phyloP scores from a whole-genome alignment of 2,329 filamentous ascomycete species.

The Aspergillus ustus region DNA sequence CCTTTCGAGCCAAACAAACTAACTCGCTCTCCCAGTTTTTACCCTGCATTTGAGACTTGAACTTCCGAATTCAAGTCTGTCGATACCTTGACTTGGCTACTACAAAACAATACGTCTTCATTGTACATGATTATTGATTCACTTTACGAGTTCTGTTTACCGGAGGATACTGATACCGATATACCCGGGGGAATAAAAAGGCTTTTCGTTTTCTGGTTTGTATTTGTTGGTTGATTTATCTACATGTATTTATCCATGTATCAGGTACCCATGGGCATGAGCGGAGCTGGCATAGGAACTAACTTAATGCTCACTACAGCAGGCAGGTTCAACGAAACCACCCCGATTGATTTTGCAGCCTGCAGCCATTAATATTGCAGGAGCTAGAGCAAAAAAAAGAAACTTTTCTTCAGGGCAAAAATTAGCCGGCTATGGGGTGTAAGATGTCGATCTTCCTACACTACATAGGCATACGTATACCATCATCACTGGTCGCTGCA shows the following conservation, averaged over 20 bases:
- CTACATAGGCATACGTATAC: background rate
- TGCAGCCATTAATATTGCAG: no score
- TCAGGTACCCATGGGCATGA: background rate
- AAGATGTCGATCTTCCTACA: background rate
- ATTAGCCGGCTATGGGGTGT: no score
- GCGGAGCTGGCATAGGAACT: slow-evolving; percentile 4
- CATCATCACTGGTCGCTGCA: no score
- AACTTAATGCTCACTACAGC: no score
- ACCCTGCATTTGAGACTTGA: slow-evolving; percentile 48
- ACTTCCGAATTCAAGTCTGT: background rate
- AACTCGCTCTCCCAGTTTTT: slow-evolving; percentile 41
- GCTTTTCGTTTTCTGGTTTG: slow-evolving; percentile 8
- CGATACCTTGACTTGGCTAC: background rate
- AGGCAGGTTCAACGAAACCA: no score
- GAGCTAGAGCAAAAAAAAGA: no score
- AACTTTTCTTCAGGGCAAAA: no score
- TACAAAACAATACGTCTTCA: background rate
- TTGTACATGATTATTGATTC: slow-evolving; percentile 10
- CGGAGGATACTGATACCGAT: slow-evolving; percentile 2
- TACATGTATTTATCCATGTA: background rate
- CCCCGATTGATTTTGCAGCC: no score
- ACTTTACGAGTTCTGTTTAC: background rate
- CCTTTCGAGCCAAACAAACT: no score
- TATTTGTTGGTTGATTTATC: slow-evolving; percentile 8
- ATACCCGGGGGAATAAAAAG: slow-evolving; percentile 16